phyloP scores from a whole-genome alignment of 768 basidiomycete species.

The Rhodotorula toruloides region DNA sequence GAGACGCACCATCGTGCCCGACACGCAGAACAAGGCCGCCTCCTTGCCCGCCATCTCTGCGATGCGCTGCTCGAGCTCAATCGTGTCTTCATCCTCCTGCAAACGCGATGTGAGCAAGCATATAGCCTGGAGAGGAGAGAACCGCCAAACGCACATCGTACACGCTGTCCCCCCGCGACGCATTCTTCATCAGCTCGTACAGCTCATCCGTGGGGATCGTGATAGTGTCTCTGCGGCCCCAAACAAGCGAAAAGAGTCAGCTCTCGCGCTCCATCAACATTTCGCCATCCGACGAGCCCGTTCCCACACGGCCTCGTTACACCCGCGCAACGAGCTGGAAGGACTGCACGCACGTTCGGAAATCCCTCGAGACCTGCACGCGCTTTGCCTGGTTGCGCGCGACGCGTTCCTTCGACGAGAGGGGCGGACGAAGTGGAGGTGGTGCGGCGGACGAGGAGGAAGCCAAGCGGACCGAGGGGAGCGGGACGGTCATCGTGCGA shows the following conservation, averaged over 20 bases:
- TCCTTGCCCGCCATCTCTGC: slow-evolving; percentile 67
- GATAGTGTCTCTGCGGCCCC: slow-evolving; percentile 39
- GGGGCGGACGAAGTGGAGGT: too few relatives aligned
- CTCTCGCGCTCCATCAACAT: too few relatives aligned
- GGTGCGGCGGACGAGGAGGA: not conserved
- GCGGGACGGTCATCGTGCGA: not conserved
- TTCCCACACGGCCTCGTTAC: not conserved
- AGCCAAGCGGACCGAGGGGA: not conserved
- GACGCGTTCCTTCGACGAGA: not conserved
- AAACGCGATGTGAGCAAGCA: not conserved
- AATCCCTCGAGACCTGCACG: slow-evolving; percentile 12
- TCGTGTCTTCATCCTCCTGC: slow-evolving; percentile 49
- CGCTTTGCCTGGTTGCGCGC: slow-evolving; percentile 6
- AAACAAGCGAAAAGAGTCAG: too few relatives aligned
- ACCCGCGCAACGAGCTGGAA: not conserved
- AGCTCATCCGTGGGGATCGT: slow-evolving; percentile 40
- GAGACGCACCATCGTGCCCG: slow-evolving; percentile 74
- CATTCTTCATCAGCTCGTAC: slow-evolving; percentile 35
- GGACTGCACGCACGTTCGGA: slow-evolving; percentile 17
- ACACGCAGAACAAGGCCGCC: slow-evolving; percentile 76
- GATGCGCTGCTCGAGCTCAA: slow-evolving; percentile 48
- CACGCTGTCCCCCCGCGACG: slow-evolving; percentile 41
- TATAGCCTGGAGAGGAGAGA: too few relatives aligned
- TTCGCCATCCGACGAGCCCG: too few relatives aligned
- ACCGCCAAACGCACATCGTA: slow-evolving; percentile 28